phyloP scores from a whole-genome alignment of 192 early-diverging fungal species.

The Gamsiella multidivaricata region DNA sequence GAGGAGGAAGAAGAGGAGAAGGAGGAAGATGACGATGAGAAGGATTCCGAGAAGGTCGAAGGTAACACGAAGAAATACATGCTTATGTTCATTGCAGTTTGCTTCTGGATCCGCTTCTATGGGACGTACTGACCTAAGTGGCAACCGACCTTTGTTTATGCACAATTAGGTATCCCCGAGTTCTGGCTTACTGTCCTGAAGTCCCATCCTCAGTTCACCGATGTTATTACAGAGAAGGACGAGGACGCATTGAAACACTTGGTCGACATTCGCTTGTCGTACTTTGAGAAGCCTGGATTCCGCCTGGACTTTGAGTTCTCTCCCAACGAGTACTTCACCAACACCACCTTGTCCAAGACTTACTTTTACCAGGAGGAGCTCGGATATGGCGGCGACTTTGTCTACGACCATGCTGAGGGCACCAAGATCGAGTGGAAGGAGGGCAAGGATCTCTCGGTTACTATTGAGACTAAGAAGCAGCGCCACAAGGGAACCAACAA shows the following conservation, averaged over 20 bases:
- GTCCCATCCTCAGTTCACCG: constrained; percentile 82
- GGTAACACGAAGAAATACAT: constrained; percentile 4
- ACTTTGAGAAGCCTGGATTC: constrained; percentile 94
- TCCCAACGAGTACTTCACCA: constrained; percentile 90
- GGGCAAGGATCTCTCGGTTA: constrained; percentile 93
- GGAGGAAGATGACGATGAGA: constrained; percentile 62
- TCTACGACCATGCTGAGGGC: constrained; percentile 94
- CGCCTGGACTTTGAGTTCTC: constrained; percentile 92
- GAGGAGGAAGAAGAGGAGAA: constrained; percentile 68
- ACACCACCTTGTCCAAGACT: constrained; percentile 90
- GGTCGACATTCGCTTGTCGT: constrained; percentile 87
- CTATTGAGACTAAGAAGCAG: constrained; percentile 98
- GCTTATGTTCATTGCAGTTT: too few species aligned
- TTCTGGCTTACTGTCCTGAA: constrained; percentile 97
- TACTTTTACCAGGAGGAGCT: constrained; percentile 91
- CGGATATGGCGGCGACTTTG: constrained; percentile 83
- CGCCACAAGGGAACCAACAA: constrained; percentile 99
- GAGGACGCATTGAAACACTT: constrained; percentile 90
- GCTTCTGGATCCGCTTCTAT: too few species aligned
- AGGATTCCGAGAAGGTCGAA: constrained; percentile 55
- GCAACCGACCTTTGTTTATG: not conserved
- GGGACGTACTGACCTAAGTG: not conserved
- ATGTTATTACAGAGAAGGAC: constrained; percentile 92
- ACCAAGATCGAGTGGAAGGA: constrained; percentile 96
- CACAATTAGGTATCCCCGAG: constrained; percentile 81